Evolutionary conservation across 2,329 filamentous ascomycete genomes (phyloP), one percentile per base, ranked within the genome.

Genomic region (Botrytis fragariae): DNA sequence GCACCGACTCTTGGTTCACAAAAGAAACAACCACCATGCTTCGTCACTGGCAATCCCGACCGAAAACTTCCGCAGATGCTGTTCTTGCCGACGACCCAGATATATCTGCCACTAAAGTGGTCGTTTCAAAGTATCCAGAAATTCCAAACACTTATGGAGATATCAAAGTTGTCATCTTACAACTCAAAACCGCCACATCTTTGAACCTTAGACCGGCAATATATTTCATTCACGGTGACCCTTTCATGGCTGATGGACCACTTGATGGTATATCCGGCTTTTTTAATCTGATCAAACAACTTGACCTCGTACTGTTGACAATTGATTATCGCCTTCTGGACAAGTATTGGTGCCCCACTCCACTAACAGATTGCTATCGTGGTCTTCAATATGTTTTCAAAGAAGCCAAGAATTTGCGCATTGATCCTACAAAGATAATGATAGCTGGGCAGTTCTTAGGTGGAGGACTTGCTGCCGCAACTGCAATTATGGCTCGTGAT

Each of bases 361-460:
- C 57, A 60, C 4, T 60, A 60, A 7, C 29, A 12, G 32, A 60
- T 60, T 60, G 32, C 32, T 37, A 60, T 25, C 10, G 20, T 60
- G 20, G 32, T 22, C 32, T 60, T 60, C 57, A 60, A 37, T 37
- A 32, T 10, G 8, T 7, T 44, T 32, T 12, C 8, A 18, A 14
- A 2, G 32, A 35, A 20, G 59, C 42, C 29, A 14, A 35, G 4
- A 39, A 65, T 10, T 35, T 76, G 84, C 84, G 84, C 14, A 84
- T 88, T 69, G 81, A 84, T 65, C 80, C 83, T 5, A 82, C 84
- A 0, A 86, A 84, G 51, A 84, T 90, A 44, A 84, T 89, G 20
- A 81, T 89, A 29, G 84, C 84, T 72, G 88, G 88, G 6, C 86
- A 87, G 71, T 88, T 86, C 35, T 88, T 87, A 1, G 88, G 88